Evolutionary conservation across 495 filamentous ascomycete species (phyloP).

Genomic region (Corynascus novoguineensis): DNA sequence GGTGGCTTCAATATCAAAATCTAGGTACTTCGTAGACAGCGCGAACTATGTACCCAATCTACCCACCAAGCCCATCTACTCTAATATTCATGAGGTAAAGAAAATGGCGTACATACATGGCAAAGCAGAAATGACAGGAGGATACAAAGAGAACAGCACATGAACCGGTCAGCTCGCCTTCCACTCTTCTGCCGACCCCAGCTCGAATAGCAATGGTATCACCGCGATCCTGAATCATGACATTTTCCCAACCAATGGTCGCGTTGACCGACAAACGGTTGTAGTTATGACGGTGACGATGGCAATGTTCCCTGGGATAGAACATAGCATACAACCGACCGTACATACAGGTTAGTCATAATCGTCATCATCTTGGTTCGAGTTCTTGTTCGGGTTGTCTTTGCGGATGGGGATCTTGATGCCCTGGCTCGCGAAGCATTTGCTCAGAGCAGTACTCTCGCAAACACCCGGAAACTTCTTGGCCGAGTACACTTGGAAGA

Average conservation of each 20-base stretch:
- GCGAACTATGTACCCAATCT: conserved; percentile 1
- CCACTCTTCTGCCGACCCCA: background rate
- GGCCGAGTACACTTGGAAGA: conserved; percentile 89
- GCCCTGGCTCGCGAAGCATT: conserved; percentile 90
- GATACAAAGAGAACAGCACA: background rate
- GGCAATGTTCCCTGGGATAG: background rate
- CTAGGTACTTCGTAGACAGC: background rate
- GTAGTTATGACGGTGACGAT: background rate
- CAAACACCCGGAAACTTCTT: conserved; percentile 99
- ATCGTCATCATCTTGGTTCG: conserved; percentile 60
- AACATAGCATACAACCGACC: too few relatives aligned
- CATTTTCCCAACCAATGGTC: background rate
- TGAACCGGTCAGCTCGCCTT: background rate
- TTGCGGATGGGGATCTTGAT: conserved; percentile 95
- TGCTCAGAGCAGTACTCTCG: conserved; percentile 88
- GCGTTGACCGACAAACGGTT: background rate
- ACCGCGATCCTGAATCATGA: conserved; percentile 10
- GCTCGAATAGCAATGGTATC: conserved; percentile 12
- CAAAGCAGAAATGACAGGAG: background rate
- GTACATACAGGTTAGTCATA: conserved; percentile 32
- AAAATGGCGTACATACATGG: conserved; percentile 5
- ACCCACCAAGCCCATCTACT: conserved; percentile 1
- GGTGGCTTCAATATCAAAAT: background rate
- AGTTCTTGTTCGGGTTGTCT: conserved; percentile 64
- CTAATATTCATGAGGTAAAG: background rate